phyloP scores from a whole-genome alignment of 2,329 filamentous ascomycete species.

The Celoporthe dispersa region DNA sequence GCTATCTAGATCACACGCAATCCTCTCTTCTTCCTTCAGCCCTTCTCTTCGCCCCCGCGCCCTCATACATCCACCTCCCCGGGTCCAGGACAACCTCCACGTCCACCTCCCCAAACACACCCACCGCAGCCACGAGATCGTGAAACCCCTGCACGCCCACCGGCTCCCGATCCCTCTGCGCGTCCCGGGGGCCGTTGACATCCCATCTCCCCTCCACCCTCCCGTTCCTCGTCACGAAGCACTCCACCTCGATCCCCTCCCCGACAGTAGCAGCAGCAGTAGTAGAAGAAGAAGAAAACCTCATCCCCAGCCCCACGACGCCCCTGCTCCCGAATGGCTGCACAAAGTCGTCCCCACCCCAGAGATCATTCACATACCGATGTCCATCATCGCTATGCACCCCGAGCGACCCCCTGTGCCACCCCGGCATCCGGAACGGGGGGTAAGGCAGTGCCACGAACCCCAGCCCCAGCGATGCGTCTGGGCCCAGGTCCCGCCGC shows the following conservation, averaged over 20 bases:
- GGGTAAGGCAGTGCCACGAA: constrained; percentile 78
- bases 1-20: neutral
- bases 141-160: constrained; percentile 71
- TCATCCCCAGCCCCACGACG: constrained; percentile 74
- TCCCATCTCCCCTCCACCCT: constrained; percentile 66
- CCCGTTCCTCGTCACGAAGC: constrained; percentile 76
- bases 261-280: constrained; percentile 33
- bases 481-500: constrained; percentile 43
- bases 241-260: constrained; percentile 50
- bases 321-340: constrained; percentile 66
- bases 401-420: constrained; percentile 75
- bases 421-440: constrained; percentile 76
- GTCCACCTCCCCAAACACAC: constrained; percentile 6
- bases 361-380: constrained; percentile 75
- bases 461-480: constrained; percentile 62
- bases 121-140: constrained; percentile 46
- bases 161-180: constrained; percentile 63
- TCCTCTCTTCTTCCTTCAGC: neutral
- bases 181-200: constrained; percentile 74
- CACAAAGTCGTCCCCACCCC: constrained; percentile 73
- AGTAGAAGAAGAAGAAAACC: constrained; percentile 49
- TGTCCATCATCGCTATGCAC: constrained; percentile 83
- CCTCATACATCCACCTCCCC: constrained; percentile 59
- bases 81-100: constrained; percentile 60
- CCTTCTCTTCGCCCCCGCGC: neutral